A percentile compares a stretch with the other conserved stretches of the same genome.
Evolutionary conservation across 2,329 filamentous ascomycete species (phyloP).

Genomic region (Tolypocladium album): DNA sequence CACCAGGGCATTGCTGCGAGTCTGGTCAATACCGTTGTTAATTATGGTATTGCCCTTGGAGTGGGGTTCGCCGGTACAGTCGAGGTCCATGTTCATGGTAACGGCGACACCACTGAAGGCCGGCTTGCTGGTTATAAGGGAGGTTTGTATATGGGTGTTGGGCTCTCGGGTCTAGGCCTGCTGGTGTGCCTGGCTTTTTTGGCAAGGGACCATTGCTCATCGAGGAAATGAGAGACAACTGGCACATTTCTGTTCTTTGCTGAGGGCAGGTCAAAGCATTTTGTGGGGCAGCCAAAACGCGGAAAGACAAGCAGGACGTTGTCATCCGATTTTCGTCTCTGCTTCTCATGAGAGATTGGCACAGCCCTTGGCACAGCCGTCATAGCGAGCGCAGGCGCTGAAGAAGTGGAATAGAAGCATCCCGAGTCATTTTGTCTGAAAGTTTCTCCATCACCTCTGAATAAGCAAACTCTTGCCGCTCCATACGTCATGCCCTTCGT

Average conservation of each 20-base stretch:
- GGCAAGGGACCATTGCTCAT: background rate
- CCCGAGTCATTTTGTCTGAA: too few relatives aligned
- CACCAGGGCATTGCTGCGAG: conserved; percentile 38
- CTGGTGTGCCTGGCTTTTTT: conserved; percentile 2
- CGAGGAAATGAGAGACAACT: background rate
- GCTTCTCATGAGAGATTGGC: too few relatives aligned
- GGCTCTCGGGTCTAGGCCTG: conserved; percentile 16
- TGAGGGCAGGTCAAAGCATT: background rate
- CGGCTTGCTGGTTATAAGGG: conserved; percentile 8
- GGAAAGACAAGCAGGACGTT: background rate
- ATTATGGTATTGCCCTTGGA: conserved; percentile 57
- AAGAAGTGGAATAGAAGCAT: background rate
- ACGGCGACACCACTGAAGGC: conserved; percentile 5
- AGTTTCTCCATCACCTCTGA: too few relatives aligned
- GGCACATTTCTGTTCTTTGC: background rate
- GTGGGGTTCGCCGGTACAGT: conserved; percentile 57
- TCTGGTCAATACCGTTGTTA: conserved; percentile 53
- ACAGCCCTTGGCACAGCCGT: too few relatives aligned
- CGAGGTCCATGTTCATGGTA: conserved; percentile 29
- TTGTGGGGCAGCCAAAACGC: background rate
- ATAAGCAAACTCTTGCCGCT: too few relatives aligned
- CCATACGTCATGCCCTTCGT: too few relatives aligned
- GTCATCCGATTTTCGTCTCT: background rate
- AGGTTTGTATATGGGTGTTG: conserved; percentile 24
- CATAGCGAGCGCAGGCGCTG: too few relatives aligned